Percentiles rank a stretch among this genome's conserved stretches.
phyloP scores from a whole-genome alignment of 2,329 filamentous ascomycete species.

The Cladophialophora psammophila region DNA sequence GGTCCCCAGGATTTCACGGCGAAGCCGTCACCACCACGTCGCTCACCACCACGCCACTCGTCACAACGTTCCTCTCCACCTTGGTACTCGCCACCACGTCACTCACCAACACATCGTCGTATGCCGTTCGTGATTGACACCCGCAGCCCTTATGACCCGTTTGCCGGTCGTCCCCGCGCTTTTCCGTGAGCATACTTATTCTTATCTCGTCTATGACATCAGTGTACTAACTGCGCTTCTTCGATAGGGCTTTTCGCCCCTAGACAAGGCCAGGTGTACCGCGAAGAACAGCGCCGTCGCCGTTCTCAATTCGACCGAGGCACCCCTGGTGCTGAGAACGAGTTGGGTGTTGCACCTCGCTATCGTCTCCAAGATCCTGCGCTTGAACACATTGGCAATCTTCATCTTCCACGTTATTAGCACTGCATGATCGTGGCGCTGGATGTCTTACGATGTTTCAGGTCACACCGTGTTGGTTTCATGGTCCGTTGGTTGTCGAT shows the following conservation, averaged over 20 bases:
- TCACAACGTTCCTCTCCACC: too few species aligned
- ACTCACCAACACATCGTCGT: not conserved
- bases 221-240: conserved; percentile 27
- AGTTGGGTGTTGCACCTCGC: conserved; percentile 55
- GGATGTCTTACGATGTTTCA: conserved; percentile 35
- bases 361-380: conserved; percentile 34
- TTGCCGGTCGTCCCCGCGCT: conserved; percentile 28
- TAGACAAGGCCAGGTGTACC: conserved; percentile 74
- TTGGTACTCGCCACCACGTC: conserved; percentile 5
- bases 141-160: conserved; percentile 32
- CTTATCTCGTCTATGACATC: conserved; percentile 14
- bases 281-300: conserved; percentile 77
- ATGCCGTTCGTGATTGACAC: conserved; percentile 24
- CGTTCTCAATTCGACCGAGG: conserved; percentile 83
- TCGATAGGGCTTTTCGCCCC: conserved; percentile 78
- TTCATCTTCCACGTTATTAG: conserved; percentile 34
- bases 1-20: conserved; percentile 7
- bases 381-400: conserved; percentile 19
- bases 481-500: conserved; percentile 28
- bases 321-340: conserved; percentile 72
- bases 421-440: conserved; percentile 34
- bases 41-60: not conserved
- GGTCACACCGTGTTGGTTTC: conserved; percentile 32
- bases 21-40: conserved; percentile 11
- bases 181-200: conserved; percentile 34